Conservation (phyloP, 208 protist species). For the Naegleria fowleri region DNA sequence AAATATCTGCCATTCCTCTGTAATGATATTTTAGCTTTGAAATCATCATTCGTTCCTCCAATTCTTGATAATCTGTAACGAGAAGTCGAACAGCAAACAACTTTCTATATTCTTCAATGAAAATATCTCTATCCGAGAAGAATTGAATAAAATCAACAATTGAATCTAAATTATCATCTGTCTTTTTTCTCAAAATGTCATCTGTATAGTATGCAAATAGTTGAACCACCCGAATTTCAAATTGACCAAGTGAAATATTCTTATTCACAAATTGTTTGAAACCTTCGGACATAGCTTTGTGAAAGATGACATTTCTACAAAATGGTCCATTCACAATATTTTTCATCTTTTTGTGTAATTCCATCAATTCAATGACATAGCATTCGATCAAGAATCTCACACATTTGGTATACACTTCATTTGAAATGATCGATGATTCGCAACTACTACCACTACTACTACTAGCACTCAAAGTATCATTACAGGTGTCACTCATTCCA, state of each 20-base stretch:
- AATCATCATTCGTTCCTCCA: conserved; percentile 68
- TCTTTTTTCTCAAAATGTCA: conserved; percentile 23
- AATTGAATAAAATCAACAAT: conserved; percentile 61
- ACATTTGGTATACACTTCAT: neutral
- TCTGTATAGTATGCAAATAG: conserved; percentile 22
- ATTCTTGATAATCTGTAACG: conserved; percentile 51
- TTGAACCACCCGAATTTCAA: neutral
- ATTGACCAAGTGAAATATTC: neutral
- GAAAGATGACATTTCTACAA: conserved; percentile 15
- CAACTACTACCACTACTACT: neutral
- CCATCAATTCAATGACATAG: neutral
- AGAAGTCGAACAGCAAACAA: conserved; percentile 73
- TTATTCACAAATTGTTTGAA: conserved; percentile 17
- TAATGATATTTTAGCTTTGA: conserved; percentile 63
- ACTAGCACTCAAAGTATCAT: neutral
- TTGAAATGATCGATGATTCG: neutral
- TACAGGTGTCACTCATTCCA: neutral
- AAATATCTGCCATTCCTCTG: conserved; percentile 56
- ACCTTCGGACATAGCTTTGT: conserved; percentile 12
- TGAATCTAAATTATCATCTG: conserved; percentile 58
- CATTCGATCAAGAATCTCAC: neutral
- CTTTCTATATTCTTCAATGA: conserved; percentile 76
- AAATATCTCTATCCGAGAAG: conserved; percentile 72
- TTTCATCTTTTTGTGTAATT: conserved; percentile 21
- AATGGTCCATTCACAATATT: neutral